Percentiles rank a stretch among this genome's conserved stretches.
These are phyloP conservation scores for Hirsutella minnesotensis DNA, from an alignment of 2,329 filamentous ascomycete species.

Conservation along the genomic window DNA sequence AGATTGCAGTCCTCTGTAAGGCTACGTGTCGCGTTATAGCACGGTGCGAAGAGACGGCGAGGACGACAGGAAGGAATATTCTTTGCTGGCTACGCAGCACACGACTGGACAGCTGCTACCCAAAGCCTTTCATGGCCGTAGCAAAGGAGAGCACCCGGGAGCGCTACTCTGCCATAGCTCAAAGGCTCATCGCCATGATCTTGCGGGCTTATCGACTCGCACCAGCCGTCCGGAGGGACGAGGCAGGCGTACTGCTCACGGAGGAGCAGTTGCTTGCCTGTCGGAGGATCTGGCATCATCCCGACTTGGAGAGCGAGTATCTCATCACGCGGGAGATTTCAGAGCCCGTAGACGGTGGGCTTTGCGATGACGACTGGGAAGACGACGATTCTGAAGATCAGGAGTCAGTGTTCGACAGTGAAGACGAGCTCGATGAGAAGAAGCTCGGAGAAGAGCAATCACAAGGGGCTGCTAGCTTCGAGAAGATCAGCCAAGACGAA, in stretches of 20 bases:
- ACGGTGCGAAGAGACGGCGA: not conserved
- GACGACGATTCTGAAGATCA: not conserved
- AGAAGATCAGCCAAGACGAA: not conserved
- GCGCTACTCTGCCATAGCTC: not conserved
- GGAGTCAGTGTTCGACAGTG: not conserved
- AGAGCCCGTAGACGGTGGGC: not conserved
- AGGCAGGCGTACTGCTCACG: not conserved
- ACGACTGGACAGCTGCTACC: not conserved
- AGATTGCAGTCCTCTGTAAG: not conserved
- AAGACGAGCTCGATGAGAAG: not conserved
- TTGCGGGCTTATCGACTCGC: not conserved
- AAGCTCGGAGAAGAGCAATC: not conserved
- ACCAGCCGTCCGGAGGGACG: not conserved
- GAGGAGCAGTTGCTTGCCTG: not conserved
- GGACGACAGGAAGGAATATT: not conserved
- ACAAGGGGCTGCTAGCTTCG: not conserved
- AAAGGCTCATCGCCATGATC: not conserved
- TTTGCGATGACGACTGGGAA: not conserved
- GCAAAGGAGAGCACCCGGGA: not conserved
- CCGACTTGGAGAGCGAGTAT: not conserved
- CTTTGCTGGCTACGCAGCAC: not conserved
- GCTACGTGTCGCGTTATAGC: not conserved
- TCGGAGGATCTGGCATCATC: not conserved
- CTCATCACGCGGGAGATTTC: not conserved
- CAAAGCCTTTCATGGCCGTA: not conserved